Evolutionary conservation across 2,329 filamentous ascomycete species (phyloP).

Genomic region (Teratosphaeria nubilosa): DNA sequence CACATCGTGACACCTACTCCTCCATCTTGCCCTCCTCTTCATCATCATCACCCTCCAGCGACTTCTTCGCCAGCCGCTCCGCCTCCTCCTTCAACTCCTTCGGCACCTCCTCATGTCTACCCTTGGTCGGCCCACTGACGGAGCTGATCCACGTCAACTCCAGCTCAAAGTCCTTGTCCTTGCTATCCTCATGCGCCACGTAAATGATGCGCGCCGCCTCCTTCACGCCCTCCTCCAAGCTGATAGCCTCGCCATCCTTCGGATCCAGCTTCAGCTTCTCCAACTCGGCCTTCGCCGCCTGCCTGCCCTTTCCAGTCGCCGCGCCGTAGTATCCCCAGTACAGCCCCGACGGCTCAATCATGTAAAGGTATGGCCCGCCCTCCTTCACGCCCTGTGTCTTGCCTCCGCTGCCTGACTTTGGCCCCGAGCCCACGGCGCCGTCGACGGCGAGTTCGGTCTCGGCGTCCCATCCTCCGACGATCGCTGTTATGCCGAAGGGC

Average conservation of each 20-base stretch:
- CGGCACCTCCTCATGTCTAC: constrained; percentile 85
- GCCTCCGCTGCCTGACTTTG: constrained; percentile 69
- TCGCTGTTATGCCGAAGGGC: constrained; percentile 92
- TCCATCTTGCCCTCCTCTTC: constrained; percentile 49
- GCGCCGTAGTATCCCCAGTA: constrained; percentile 99
- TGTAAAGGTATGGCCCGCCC: constrained; percentile 90
- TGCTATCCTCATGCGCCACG: constrained; percentile 95
- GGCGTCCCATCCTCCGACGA: constrained; percentile 86
- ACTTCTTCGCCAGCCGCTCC: constrained; percentile 82
- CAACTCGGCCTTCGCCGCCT: constrained; percentile 93
- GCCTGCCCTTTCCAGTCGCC: constrained; percentile 90
- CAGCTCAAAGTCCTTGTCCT: constrained; percentile 98
- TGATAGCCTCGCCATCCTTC: constrained; percentile 57
- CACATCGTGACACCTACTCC: constrained; percentile 2
- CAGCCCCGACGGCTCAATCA: constrained; percentile 94
- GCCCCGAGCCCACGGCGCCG: constrained; percentile 78
- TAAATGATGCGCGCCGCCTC: constrained; percentile 96
- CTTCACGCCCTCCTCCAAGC: constrained; percentile 80
- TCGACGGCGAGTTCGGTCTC: constrained; percentile 78
- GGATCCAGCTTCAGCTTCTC: constrained; percentile 80
- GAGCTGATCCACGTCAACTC: constrained; percentile 98
- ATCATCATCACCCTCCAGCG: constrained; percentile 75
- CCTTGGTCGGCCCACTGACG: constrained; percentile 77
- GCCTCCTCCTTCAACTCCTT: constrained; percentile 85
- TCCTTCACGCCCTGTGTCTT: constrained; percentile 65